Evolutionary conservation across 305 asterid species (phyloP), one percentile per base, ranked within the genome.

Genomic region (Fraxinus baroniana): DNA sequence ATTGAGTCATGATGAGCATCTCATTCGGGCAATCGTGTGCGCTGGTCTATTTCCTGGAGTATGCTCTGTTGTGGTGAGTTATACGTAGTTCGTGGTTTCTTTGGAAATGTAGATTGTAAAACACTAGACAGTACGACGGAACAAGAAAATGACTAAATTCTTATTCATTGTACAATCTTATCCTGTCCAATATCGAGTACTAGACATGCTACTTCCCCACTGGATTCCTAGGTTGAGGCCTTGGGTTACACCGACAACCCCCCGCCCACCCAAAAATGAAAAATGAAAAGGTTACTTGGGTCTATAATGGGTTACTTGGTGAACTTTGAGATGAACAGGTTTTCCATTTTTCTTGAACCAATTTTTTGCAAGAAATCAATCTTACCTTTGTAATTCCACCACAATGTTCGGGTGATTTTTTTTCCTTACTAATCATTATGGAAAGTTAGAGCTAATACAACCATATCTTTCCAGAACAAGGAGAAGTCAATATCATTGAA

Each of bases 31-130:
- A 35, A 85, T 95, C 83, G 82, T 94, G 88, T 95, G 98, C 39
- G 97, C 97, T 0, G 98, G 98, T 81, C 91, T 95, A 49, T 95
- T 91, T 90, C 98, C 98, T 81, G 97, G 98, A 84, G 89, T 95
- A 87, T 94, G 97, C 92, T 95, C 98, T 81, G 97, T 94, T 81
- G 92, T 95, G 91, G 98, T 95, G 89, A 90, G 97, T 87, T 79
- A 8, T 41, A 7, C 70, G n/a, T 17, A 71, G 13, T 24, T 83
- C 30, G 15, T 37, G 68, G 76, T 57, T 82, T 78, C 55, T 77
- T 22, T 32, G 41, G 39, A 71, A 71, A 26, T 12, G 35, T 66
- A 66, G n/a, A 66, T 26, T 66, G 35, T 62, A 66, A 3, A 26
- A 17, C 44, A 32, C 13, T 71, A 71, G 24, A 32, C 76, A 15